Percentiles rank a stretch among this genome's conserved stretches.
These are phyloP conservation scores for Colletotrichum australisinense DNA, from an alignment of 2,329 filamentous ascomycete species.

Conservation along the genomic window DNA sequence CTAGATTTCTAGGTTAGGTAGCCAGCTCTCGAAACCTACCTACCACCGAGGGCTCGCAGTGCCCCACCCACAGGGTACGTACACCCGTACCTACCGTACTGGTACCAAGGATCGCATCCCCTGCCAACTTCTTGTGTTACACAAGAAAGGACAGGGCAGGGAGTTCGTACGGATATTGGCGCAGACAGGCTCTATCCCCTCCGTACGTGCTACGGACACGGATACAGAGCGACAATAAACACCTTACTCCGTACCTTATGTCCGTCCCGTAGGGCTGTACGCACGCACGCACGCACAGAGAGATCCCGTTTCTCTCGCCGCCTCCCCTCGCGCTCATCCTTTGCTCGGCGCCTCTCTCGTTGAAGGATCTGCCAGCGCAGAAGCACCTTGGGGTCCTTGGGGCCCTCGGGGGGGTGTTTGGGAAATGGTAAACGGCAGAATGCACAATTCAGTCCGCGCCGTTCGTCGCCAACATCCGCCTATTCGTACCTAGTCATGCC, in stretches of 20 bases:
- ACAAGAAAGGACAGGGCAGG: slow-evolving; percentile 1
- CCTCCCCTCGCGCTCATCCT: background rate
- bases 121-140: background rate
- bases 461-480: background rate
- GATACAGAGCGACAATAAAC: background rate
- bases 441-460: background rate
- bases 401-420: background rate
- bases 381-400: background rate
- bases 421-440: background rate
- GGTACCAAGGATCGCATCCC: background rate
- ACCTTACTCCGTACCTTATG: background rate
- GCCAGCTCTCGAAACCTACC: background rate
- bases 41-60: background rate
- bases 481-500: background rate
- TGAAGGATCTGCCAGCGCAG: background rate
- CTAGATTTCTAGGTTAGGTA: no score
- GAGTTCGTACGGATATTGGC: background rate
- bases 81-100: background rate
- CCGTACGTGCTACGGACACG: background rate
- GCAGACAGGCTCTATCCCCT: background rate
- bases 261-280: background rate
- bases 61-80: background rate
- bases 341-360: background rate
- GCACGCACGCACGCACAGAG: background rate
- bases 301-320: background rate